Base-by-base conservation (phyloP, 176 grass and related monocot genomes). In the Neostapfia colusana region DNA sequence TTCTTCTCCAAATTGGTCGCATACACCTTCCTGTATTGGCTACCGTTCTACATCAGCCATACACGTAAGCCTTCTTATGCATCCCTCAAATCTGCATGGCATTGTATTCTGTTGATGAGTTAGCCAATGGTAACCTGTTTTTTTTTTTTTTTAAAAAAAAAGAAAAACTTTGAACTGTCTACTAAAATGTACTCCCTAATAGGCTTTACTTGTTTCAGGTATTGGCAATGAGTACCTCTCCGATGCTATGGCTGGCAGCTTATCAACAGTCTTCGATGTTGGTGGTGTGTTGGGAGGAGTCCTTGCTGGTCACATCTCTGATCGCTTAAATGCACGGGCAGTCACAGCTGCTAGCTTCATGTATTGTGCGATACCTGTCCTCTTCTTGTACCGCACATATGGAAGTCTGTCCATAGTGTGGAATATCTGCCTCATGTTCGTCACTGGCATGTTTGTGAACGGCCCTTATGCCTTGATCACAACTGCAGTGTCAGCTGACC, bases 1-100 rank as follows among this genome's bases (percentile, higher is more conserved):
- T 92, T 96, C 84, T 96, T 96, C 87, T 92, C 93, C 57, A 96
- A 96, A 71, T 54, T 96, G 72, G 93, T 96, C 27, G 93, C 89
- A 0, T 92, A 96, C 62, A 96, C 93, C 63, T 96, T 96, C 84
- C 75, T 96, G 51, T 96, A 96, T 74, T 96, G 93, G 93, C 87
- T 96, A 65, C 93, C 93, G 0, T 96, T 92, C 62, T 96, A 96
- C 84, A 96, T 96, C 69, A 96, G 89, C 62, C 93, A 96, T 80
- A 96, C 93, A 73, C 77, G 89, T 92, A 81, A 73, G 75, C 70
- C 43, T 80, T 42, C 40, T 70, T 77, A 70, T 79, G 14, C 77
- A 79, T 67, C 23, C 68, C 57, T 42, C 17, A 66, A 49, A n/a
- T 63, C 18, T 72, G 27, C 75, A 53, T 39, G 66, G 66, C 42